Conservation (phyloP, 306 rosid genomes). For the Senna siamea region DNA sequence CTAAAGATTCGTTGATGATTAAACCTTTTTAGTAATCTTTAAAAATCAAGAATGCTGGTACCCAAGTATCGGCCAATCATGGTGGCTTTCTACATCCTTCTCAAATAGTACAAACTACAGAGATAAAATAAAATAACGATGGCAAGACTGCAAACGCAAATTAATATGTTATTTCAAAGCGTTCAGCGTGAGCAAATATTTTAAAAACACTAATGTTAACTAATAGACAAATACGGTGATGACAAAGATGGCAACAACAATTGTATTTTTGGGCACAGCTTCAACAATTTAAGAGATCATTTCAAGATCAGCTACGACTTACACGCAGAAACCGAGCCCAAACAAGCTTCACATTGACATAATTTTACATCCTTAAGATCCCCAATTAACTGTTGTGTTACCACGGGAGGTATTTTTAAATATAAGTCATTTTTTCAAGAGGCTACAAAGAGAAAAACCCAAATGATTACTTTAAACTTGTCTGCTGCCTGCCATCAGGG, state of each 20-base stretch:
- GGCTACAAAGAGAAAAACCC: conserved; percentile 9
- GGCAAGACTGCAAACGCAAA: not conserved
- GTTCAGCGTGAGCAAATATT: not conserved
- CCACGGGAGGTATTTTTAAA: not conserved
- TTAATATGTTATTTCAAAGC: not conserved
- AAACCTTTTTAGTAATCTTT: not conserved
- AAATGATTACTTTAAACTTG: conserved; percentile 51
- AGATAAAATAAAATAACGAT: not conserved
- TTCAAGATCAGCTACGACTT: no score
- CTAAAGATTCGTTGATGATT: not conserved
- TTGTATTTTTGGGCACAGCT: no score
- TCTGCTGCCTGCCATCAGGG: conserved; percentile 90
- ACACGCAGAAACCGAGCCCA: not conserved
- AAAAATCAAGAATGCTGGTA: conserved; percentile 1
- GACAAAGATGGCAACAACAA: not conserved
- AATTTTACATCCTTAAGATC: conserved; percentile 30
- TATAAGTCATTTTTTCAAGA: not conserved
- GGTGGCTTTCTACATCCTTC: conserved; percentile 17
- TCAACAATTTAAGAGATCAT: not conserved
- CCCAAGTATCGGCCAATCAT: no score
- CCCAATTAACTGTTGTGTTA: conserved; percentile 8
- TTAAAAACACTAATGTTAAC: not conserved
- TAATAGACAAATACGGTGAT: not conserved
- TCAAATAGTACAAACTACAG: not conserved
- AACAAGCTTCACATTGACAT: conserved; percentile 1